These are phyloP conservation scores for Chrysanthemum seticuspe DNA, from an alignment of 129 eudicot species.

Conservation along the genomic window DNA sequence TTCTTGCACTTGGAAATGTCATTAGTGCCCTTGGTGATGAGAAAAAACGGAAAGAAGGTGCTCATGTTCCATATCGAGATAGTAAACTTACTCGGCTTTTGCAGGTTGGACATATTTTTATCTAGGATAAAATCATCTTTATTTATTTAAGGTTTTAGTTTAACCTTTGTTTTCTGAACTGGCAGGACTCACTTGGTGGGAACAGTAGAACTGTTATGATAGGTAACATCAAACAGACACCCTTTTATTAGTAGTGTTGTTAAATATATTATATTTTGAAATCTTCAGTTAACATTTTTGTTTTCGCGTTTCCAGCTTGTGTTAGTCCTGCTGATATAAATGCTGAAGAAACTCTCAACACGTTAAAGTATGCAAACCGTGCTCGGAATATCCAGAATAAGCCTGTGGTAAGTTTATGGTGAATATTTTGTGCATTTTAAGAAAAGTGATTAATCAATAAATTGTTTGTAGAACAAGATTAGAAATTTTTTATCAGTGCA, in stretches of 20 bases:
- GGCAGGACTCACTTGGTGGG: conserved; percentile 99
- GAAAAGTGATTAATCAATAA: too few relatives aligned
- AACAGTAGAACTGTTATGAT: conserved; percentile 99
- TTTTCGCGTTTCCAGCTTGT: conserved; percentile 70
- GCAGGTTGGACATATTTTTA: conserved; percentile 58
- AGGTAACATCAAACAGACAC: conserved; percentile 42
- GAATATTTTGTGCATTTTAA: too few relatives aligned
- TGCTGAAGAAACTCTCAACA: conserved; percentile 99
- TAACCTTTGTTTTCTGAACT: conserved; percentile 20
- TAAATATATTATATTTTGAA: neutral
- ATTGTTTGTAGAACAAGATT: too few relatives aligned
- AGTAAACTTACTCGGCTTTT: conserved; percentile 96
- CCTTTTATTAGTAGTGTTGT: conserved; percentile 1
- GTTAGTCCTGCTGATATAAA: conserved; percentile 99
- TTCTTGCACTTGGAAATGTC: conserved; percentile 98
- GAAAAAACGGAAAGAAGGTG: conserved; percentile 92
- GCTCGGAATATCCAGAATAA: conserved; percentile 98
- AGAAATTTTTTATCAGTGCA: neutral
- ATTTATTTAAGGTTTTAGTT: conserved; percentile 20
- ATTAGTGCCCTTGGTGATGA: conserved; percentile 99
- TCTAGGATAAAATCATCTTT: neutral
- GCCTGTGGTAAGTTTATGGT: conserved; percentile 70
- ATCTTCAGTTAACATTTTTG: neutral
- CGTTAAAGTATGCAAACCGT: conserved; percentile 96
- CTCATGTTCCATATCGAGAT: conserved; percentile 96